Conservation (phyloP, 805 yeast genomes). For the Candida nemodendra region DNA sequence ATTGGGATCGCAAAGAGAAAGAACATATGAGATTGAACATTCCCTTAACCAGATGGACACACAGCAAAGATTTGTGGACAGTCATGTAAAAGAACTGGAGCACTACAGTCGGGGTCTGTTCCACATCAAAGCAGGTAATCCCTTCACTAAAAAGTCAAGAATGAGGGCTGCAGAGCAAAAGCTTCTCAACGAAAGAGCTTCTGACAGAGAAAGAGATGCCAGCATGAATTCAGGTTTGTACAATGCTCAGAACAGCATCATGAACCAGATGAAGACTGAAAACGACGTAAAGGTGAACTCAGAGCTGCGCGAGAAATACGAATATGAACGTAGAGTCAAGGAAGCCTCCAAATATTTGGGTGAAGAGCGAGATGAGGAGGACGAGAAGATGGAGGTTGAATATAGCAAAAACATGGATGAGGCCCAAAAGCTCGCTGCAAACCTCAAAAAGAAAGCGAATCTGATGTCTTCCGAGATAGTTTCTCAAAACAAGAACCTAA, state of each 20-base stretch:
- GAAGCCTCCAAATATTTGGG: conserved; percentile 73
- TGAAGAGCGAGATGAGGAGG: conserved; percentile 83
- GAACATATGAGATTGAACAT: conserved; percentile 75
- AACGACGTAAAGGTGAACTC: conserved; percentile 19
- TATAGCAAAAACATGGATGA: conserved; percentile 80
- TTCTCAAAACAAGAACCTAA: conserved; percentile 71
- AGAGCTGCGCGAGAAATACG: conserved; percentile 42
- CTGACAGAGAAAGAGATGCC: conserved; percentile 31
- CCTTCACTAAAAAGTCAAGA: conserved; percentile 81
- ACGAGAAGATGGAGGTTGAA: conserved; percentile 88
- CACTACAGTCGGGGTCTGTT: conserved; percentile 79
- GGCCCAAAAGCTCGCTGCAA: conserved; percentile 63
- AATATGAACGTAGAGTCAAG: conserved; percentile 49
- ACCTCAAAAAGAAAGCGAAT: conserved; percentile 70
- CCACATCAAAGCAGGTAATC: conserved; percentile 78
- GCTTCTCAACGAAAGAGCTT: conserved; percentile 48
- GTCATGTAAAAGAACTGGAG: conserved; percentile 74
- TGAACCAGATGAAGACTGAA: conserved; percentile 48
- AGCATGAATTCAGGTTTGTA: conserved; percentile 26
- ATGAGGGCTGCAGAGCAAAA: conserved; percentile 70
- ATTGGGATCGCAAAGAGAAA: conserved; percentile 91
- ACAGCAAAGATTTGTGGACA: conserved; percentile 79
- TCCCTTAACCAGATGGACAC: conserved; percentile 74
- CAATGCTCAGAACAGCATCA: conserved; percentile 27
- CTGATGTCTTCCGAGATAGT: conserved; percentile 76